Evolutionary conservation across 257 asterid genomes (phyloP).

Genomic region (Nicotiana undulata): DNA sequence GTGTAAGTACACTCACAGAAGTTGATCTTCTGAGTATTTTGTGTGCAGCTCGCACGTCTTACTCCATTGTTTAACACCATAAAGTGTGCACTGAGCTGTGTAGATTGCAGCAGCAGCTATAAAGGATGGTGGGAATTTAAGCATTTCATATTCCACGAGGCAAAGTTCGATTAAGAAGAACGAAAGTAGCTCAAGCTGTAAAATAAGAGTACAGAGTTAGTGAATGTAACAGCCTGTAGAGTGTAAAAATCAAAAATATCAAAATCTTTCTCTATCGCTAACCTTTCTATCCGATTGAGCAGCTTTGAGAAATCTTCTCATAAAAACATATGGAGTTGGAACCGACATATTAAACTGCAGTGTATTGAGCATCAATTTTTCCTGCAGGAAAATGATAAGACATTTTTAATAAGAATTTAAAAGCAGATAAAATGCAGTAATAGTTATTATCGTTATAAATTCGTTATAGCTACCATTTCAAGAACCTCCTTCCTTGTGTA

Average conservation of each 20-base stretch:
- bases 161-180: constrained; percentile 81
- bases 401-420: background rate
- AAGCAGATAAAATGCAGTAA: background rate
- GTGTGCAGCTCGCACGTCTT: constrained; percentile 75
- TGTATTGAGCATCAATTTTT: constrained; percentile 64
- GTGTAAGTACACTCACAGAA: constrained; percentile 34
- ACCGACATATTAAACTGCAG: constrained; percentile 78
- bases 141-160: constrained; percentile 82
- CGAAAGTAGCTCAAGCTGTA: constrained; percentile 64
- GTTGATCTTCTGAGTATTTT: constrained; percentile 58
- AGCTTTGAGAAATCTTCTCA: constrained; percentile 79
- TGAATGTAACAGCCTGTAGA: background rate
- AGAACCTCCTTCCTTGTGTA: constrained; percentile 67
- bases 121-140: constrained; percentile 61
- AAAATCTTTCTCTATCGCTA: background rate
- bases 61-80: constrained; percentile 61
- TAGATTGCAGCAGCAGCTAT: constrained; percentile 69
- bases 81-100: constrained; percentile 66
- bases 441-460: too few relatives aligned
- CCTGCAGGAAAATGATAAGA: constrained; percentile 25
- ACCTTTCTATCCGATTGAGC: constrained; percentile 84
- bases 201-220: background rate
- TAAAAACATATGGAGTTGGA: constrained; percentile 79
- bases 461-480: constrained; percentile 50
- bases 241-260: background rate